Evolutionary conservation across 2,329 filamentous ascomycete species (phyloP).

Genomic region (Monilinia polystroma): DNA sequence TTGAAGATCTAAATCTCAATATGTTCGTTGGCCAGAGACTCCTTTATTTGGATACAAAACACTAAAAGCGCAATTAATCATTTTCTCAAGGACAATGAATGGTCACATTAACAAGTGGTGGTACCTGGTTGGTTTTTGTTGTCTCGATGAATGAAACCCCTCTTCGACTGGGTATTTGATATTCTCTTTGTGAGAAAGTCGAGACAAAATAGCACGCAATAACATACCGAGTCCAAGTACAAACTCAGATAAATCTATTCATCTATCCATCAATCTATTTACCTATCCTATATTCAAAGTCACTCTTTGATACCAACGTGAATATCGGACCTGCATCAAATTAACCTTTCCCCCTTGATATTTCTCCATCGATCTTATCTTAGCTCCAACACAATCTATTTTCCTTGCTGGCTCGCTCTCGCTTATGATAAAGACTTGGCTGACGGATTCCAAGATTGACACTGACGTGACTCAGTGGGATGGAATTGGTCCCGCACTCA

Average conservation of each 20-base stretch:
- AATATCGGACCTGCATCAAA: neutral
- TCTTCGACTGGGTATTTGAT: neutral
- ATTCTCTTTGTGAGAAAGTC: slow-evolving; percentile 3
- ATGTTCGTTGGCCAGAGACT: neutral
- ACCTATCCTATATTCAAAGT: neutral
- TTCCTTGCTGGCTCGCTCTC: slow-evolving; percentile 3
- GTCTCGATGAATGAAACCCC: neutral
- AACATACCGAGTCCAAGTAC: neutral
- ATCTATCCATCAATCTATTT: no score
- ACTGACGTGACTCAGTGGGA: slow-evolving; percentile 5
- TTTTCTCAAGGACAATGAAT: slow-evolving; percentile 9
- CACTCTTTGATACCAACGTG: neutral
- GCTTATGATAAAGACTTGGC: slow-evolving; percentile 4
- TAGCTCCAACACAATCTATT: slow-evolving; percentile 6
- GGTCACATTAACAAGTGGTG: neutral
- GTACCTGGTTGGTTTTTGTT: neutral
- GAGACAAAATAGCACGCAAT: slow-evolving; percentile 2
- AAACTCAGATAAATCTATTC: neutral
- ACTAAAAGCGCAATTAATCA: neutral
- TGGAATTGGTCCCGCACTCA: neutral
- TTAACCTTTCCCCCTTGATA: neutral
- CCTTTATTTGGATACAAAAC: neutral
- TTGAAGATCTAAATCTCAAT: neutral
- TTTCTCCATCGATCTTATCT: slow-evolving; percentile 17
- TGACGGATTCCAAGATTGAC: neutral